phyloP scores from a whole-genome alignment of 1,139 yeast species.

The Saccharomyces hybrid region DNA sequence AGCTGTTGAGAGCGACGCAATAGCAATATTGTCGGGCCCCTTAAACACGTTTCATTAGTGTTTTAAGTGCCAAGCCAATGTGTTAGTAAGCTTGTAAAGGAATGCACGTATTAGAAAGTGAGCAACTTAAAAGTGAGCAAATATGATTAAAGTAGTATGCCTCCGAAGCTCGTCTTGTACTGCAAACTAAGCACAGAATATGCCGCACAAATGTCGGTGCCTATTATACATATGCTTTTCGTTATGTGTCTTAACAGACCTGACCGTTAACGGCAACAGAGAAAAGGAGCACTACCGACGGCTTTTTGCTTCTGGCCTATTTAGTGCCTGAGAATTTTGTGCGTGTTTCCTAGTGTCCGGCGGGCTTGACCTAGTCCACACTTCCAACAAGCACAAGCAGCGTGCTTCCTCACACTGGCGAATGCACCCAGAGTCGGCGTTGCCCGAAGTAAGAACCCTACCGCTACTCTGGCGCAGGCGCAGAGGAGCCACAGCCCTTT shows the following conservation, averaged over 20 bases:
- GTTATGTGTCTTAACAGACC: neutral
- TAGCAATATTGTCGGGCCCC: neutral
- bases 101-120: neutral
- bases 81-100: neutral
- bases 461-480: neutral
- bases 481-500: neutral
- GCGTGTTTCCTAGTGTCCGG: neutral
- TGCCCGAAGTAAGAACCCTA: neutral
- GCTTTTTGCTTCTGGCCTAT: neutral
- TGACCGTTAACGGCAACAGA: conserved; percentile 1
- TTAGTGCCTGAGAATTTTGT: neutral
- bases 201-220: neutral
- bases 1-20: neutral
- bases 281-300: neutral
- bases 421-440: neutral
- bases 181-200: neutral
- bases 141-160: neutral
- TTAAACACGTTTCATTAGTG: neutral
- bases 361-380: neutral
- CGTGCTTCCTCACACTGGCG: neutral
- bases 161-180: neutral
- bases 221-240: neutral
- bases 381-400: neutral
- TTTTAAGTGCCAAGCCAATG: neutral
- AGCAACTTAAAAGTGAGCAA: neutral